phyloP scores from a whole-genome alignment of 108 stramenopile species.

The Fragilariopsis cylindrus region DNA sequence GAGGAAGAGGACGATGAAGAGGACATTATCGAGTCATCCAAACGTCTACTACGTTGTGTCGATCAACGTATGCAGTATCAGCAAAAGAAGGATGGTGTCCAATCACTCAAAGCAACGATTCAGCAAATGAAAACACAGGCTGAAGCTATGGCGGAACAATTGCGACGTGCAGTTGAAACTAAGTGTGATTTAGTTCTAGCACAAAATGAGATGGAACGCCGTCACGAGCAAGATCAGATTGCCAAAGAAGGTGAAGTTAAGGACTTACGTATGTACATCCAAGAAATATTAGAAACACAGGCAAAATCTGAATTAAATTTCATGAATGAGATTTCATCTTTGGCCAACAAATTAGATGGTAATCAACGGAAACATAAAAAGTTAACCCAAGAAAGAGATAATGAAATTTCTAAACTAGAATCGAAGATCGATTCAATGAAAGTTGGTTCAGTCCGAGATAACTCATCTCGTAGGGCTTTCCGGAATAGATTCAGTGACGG shows the following conservation, averaged over 20 bases:
- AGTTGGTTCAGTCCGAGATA: conserved; percentile 15
- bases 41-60: conserved; percentile 34
- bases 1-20: conserved; percentile 23
- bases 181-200: conserved; percentile 60
- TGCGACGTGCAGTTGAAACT: conserved; percentile 48
- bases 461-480: neutral
- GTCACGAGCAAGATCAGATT: conserved; percentile 35
- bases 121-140: conserved; percentile 43
- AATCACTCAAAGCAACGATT: conserved; percentile 31
- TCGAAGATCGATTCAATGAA: conserved; percentile 23
- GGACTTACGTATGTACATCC: conserved; percentile 25
- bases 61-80: conserved; percentile 42
- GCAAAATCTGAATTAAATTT: conserved; percentile 40
- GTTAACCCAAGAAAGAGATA: conserved; percentile 38
- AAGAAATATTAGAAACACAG: conserved; percentile 31
- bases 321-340: conserved; percentile 48
- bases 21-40: conserved; percentile 33
- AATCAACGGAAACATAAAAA: conserved; percentile 26
- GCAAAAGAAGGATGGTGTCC: conserved; percentile 40
- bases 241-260: conserved; percentile 30
- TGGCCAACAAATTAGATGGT: conserved; percentile 32
- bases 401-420: conserved; percentile 36
- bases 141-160: conserved; percentile 45
- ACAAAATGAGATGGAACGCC: conserved; percentile 52
- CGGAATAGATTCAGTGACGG: neutral